Percentiles rank a stretch among this genome's conserved stretches.
Evolutionary conservation across 495 filamentous ascomycete species (phyloP).

Genomic region (Aspergillus egyptiacus): DNA sequence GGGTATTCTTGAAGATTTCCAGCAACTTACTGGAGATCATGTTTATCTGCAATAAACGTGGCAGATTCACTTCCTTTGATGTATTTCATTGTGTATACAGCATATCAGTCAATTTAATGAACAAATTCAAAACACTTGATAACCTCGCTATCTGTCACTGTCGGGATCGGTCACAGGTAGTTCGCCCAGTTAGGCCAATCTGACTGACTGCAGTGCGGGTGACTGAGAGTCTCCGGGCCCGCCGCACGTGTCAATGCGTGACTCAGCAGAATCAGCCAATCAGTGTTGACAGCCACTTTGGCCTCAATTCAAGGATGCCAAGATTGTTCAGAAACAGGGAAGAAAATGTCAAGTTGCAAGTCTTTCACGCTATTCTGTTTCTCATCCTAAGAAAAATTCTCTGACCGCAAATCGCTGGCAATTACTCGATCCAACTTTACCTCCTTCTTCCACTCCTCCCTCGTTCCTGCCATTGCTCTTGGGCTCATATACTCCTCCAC

Average conservation of each 20-base stretch:
- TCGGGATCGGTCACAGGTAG: neutral
- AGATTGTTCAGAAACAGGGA: slow-evolving; percentile 12
- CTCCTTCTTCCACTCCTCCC: too few species aligned
- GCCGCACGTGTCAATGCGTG: slow-evolving; percentile 12
- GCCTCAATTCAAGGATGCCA: slow-evolving; percentile 22
- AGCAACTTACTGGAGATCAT: slow-evolving; percentile 40
- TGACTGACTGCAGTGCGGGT: too few species aligned
- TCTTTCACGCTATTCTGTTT: neutral
- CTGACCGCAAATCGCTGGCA: neutral
- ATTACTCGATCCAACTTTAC: too few species aligned
- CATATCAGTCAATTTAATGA: neutral
- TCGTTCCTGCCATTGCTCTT: neutral
- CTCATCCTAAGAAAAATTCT: neutral
- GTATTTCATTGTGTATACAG: neutral
- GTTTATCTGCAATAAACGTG: slow-evolving; percentile 1
- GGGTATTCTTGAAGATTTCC: slow-evolving; percentile 40
- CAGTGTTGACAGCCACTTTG: slow-evolving; percentile 10
- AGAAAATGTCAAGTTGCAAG: slow-evolving; percentile 5
- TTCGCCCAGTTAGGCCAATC: slow-evolving; percentile 2
- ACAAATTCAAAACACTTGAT: too few species aligned
- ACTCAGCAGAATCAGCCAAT: slow-evolving; percentile 18
- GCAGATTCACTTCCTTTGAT: neutral
- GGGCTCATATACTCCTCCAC: neutral
- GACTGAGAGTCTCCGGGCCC: too few species aligned
- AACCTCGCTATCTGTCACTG: too few species aligned